phyloP scores from a whole-genome alignment of 2,329 filamentous ascomycete species.

The Tolypocladium nubicola region DNA sequence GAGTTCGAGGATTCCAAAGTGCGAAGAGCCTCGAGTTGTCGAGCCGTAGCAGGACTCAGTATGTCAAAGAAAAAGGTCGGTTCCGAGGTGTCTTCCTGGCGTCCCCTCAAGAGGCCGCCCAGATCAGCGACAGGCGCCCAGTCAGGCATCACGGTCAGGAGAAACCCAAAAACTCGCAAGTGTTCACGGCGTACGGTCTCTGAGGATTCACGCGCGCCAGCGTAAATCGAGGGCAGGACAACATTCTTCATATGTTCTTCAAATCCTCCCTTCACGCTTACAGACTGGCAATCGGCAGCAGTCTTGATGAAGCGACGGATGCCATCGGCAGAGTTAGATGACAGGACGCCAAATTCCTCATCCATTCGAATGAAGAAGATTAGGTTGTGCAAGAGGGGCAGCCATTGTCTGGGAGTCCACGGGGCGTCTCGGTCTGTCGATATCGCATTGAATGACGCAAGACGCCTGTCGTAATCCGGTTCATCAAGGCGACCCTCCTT shows the following conservation, averaged over 20 bases:
- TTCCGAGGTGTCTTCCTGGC: slow-evolving; percentile 53
- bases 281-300: slow-evolving; percentile 29
- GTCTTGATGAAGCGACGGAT: slow-evolving; percentile 69
- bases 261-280: slow-evolving; percentile 32
- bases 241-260: slow-evolving; percentile 49
- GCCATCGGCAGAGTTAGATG: slow-evolving; percentile 68
- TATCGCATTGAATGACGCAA: slow-evolving; percentile 65
- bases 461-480: slow-evolving; percentile 75
- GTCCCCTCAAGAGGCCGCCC: slow-evolving; percentile 49
- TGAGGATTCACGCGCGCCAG: slow-evolving; percentile 65
- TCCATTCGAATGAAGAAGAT: slow-evolving; percentile 77
- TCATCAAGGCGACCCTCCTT: slow-evolving; percentile 64
- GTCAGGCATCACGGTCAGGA: slow-evolving; percentile 59
- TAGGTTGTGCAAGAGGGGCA: slow-evolving; percentile 79
- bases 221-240: slow-evolving; percentile 65
- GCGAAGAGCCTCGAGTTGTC: slow-evolving; percentile 74
- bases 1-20: slow-evolving; percentile 60
- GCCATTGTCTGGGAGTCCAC: slow-evolving; percentile 68
- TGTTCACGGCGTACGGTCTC: slow-evolving; percentile 81
- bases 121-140: slow-evolving; percentile 69
- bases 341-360: slow-evolving; percentile 78
- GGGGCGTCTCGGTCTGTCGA: slow-evolving; percentile 48
- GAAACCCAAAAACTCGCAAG: slow-evolving; percentile 65
- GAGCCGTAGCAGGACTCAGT: slow-evolving; percentile 77
- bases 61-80: slow-evolving; percentile 86